Evolutionary conservation across 352 stramenopile species (phyloP).

Genomic region (Globisporangium rhizosaccharum): DNA sequence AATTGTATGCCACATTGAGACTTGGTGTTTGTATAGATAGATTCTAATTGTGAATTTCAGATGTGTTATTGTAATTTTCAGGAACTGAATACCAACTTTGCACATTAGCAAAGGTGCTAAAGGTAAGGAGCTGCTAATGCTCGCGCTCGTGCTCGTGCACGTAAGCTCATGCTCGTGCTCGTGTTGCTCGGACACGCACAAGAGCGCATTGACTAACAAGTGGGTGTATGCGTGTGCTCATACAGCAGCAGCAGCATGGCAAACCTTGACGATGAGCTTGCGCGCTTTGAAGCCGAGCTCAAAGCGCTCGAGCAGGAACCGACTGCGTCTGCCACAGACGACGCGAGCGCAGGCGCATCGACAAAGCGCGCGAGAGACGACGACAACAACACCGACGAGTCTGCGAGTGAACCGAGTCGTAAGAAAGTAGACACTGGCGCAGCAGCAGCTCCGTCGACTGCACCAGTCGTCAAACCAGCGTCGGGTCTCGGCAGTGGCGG

Average conservation of each 20-base stretch:
- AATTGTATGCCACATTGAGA: too few species aligned
- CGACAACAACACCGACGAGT: conserved; percentile 4
- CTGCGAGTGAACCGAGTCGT: conserved; percentile 7
- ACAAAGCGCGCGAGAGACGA: conserved; percentile 31
- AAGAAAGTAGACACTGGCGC: conserved; percentile 26
- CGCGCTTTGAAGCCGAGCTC: conserved; percentile 79
- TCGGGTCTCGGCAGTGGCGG: conserved; percentile 5
- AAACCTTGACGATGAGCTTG: conserved; percentile 76
- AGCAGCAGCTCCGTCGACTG: neutral
- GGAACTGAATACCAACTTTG: neutral
- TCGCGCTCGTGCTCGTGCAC: too few species aligned
- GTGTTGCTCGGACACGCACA: neutral
- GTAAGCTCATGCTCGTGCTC: too few species aligned
- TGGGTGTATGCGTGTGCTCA: neutral
- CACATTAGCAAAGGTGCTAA: too few species aligned
- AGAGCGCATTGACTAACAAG: neutral
- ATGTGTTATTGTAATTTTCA: neutral
- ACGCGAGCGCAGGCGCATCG: neutral
- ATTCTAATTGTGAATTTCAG: neutral
- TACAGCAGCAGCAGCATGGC: conserved; percentile 27
- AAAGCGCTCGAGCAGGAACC: conserved; percentile 56
- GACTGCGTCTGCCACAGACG: neutral
- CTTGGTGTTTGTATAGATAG: too few species aligned
- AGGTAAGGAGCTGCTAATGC: too few species aligned
- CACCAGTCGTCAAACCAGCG: conserved; percentile 7